phyloP scores from a whole-genome alignment of 805 yeast species.

The Candida golubevii region DNA sequence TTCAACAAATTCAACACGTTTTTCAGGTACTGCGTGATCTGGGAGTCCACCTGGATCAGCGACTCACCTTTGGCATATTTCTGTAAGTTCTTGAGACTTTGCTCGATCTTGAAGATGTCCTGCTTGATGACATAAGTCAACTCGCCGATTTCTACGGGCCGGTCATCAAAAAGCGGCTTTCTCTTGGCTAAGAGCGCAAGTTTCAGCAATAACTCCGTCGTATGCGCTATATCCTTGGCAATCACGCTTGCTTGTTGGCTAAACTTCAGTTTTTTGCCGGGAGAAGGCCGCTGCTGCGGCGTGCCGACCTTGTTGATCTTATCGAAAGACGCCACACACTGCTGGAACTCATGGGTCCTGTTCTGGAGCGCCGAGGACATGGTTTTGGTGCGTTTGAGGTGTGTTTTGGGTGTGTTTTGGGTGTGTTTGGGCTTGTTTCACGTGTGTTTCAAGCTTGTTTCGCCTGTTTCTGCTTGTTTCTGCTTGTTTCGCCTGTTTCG shows the following conservation, averaged over 20 bases:
- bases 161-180: conserved; percentile 89
- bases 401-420: neutral
- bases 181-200: conserved; percentile 82
- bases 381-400: neutral
- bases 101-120: conserved; percentile 78
- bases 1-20: conserved; percentile 85
- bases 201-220: conserved; percentile 75
- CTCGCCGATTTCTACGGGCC: conserved; percentile 90
- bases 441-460: neutral
- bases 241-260: conserved; percentile 69
- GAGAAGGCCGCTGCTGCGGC: conserved; percentile 22
- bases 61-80: conserved; percentile 44
- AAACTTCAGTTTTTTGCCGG: conserved; percentile 33
- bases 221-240: conserved; percentile 84
- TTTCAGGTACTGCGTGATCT: conserved; percentile 67
- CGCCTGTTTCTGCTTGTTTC: neutral
- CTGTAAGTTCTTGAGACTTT: conserved; percentile 60
- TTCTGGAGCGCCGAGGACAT: conserved; percentile 51
- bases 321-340: conserved; percentile 77
- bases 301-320: conserved; percentile 46
- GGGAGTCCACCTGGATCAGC: conserved; percentile 47
- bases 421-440: conserved; percentile 2
- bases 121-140: conserved; percentile 84
- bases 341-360: conserved; percentile 88
- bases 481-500: too few species aligned